Evolutionary conservation across 2,329 filamentous ascomycete species (phyloP).

Genomic region (Beauveria sp.): DNA sequence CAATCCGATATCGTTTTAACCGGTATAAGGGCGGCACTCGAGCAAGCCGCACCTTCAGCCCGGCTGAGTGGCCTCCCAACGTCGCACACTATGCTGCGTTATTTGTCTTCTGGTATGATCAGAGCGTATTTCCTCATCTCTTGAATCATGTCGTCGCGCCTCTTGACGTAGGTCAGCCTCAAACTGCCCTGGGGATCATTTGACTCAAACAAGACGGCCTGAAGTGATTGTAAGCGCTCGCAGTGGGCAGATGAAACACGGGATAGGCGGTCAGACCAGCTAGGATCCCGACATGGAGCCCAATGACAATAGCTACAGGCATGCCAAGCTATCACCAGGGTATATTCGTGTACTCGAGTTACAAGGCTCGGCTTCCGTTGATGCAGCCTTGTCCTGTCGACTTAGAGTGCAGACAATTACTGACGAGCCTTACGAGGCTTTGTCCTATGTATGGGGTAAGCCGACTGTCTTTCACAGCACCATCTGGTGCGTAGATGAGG

Average conservation of each 20-base stretch:
- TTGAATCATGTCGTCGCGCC: not conserved
- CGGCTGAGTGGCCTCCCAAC: constrained; percentile 1
- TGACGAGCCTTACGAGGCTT: constrained; percentile 11
- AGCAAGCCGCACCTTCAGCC: not conserved
- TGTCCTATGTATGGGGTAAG: constrained; percentile 12
- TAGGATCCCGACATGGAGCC: not conserved
- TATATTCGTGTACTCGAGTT: constrained; percentile 9
- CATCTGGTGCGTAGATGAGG: constrained; percentile 4
- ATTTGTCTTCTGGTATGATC: not conserved
- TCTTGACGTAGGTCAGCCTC: not conserved
- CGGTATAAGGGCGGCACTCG: not conserved
- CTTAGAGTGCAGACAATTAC: constrained; percentile 1
- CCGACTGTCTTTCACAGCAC: not conserved
- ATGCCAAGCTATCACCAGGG: not conserved
- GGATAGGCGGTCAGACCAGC: not conserved
- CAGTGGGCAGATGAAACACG: not conserved
- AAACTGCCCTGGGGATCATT: not conserved
- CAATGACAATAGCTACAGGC: not conserved
- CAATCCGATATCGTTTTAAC: constrained; percentile 4
- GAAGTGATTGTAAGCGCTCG: not conserved
- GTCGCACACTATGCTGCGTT: not conserved
- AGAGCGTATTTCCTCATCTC: not conserved
- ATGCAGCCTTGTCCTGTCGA: not conserved
- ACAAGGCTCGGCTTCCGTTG: not conserved
- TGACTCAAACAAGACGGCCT: not conserved